Evolutionary conservation across 192 early-diverging fungal genomes (phyloP).

Genomic region (Entomortierella beljakovae): DNA sequence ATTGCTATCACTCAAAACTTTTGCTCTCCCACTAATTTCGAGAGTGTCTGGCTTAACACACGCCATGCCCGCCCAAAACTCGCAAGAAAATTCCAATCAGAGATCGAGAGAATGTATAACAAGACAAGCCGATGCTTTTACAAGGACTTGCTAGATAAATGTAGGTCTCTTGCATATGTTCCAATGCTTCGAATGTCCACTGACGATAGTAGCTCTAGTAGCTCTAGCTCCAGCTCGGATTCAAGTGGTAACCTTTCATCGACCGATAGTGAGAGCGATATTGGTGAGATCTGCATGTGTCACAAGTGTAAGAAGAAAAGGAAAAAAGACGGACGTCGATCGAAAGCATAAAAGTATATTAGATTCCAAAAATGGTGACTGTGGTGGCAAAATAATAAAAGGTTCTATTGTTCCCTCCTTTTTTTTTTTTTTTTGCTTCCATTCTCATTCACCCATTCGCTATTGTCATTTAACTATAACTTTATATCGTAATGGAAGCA

Average conservation of each 20-base stretch:
- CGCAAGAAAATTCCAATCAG: constrained; percentile 56
- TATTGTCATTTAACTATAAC: not conserved
- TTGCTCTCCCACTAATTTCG: constrained; percentile 73
- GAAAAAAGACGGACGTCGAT: constrained; percentile 50
- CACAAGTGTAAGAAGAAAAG: constrained; percentile 66
- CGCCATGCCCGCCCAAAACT: constrained; percentile 67
- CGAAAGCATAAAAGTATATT: not conserved
- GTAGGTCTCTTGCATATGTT: constrained; percentile 55
- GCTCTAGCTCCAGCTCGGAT: constrained; percentile 43
- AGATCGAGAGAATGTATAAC: constrained; percentile 52
- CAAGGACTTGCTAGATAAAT: constrained; percentile 50
- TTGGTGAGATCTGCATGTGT: constrained; percentile 69
- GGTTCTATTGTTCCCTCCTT: not conserved
- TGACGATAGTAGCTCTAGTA: constrained; percentile 57
- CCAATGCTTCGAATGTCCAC: constrained; percentile 58
- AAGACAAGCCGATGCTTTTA: constrained; percentile 51
- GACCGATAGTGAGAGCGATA: constrained; percentile 63
- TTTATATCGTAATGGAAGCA: too few species aligned
- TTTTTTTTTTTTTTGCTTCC: too few species aligned
- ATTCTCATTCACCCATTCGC: too few species aligned
- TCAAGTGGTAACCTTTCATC: constrained; percentile 41
- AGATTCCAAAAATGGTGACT: not conserved
- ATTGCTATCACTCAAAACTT: constrained; percentile 88
- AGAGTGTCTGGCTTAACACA: constrained; percentile 74
- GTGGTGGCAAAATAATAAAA: not conserved